Percentiles rank a stretch among this genome's conserved stretches.
Conservation (phyloP, 352 stramenopile species). For the Phytophthora rubi region DNA sequence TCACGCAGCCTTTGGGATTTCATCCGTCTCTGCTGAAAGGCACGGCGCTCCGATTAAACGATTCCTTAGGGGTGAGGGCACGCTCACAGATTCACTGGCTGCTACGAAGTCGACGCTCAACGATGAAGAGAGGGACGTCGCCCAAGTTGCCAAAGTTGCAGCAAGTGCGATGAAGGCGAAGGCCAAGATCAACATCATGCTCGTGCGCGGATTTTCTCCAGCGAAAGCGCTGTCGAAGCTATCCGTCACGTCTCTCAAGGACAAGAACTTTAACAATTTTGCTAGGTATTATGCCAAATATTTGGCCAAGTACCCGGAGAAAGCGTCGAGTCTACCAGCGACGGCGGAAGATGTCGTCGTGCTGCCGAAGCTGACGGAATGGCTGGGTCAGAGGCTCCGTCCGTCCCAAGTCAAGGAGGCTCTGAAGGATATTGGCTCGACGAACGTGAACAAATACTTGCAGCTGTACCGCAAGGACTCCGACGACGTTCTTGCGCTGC, state of each 20-base stretch:
- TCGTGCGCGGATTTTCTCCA: conserved; percentile 6
- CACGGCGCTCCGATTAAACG: conserved; percentile 1
- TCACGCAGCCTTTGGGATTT: neutral
- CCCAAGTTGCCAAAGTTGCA: neutral
- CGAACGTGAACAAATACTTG: conserved; percentile 13
- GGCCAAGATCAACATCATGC: conserved; percentile 19
- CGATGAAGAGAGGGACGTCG: conserved; percentile 8
- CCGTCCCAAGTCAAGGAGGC: conserved; percentile 6
- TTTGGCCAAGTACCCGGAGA: conserved; percentile 8
- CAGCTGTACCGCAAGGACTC: conserved; percentile 16
- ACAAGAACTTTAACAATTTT: conserved; percentile 33
- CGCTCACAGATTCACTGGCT: neutral
- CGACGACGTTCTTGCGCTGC: conserved; percentile 12
- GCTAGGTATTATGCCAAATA: conserved; percentile 22
- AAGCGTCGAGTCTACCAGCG: neutral
- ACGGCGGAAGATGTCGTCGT: conserved; percentile 22
- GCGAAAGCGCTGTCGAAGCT: conserved; percentile 21
- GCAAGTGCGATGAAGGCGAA: conserved; percentile 1
- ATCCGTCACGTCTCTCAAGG: conserved; percentile 5
- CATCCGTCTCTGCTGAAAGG: neutral
- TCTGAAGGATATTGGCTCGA: conserved; percentile 12
- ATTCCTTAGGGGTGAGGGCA: conserved; percentile 7
- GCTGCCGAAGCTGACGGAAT: conserved; percentile 16
- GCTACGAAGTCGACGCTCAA: neutral
- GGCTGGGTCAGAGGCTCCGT: conserved; percentile 1